Conservation (phyloP, 148 eudicot species). For the Rhododendron williamsianum region DNA sequence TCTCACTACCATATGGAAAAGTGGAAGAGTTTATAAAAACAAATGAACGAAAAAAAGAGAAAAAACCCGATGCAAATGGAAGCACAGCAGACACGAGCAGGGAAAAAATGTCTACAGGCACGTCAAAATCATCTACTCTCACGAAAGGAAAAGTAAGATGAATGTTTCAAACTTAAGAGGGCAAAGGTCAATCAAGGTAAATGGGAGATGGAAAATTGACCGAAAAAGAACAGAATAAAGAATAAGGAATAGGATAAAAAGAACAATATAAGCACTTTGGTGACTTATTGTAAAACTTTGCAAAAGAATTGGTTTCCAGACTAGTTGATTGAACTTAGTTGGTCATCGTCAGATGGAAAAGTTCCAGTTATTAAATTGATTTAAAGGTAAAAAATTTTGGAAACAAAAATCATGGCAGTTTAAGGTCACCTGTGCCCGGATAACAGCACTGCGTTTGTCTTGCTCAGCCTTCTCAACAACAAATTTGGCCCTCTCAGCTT, state of each 20-base stretch:
- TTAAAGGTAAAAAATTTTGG: background rate
- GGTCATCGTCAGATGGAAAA: background rate
- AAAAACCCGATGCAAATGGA: background rate
- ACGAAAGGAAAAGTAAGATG: background rate
- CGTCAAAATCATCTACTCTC: background rate
- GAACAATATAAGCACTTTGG: background rate
- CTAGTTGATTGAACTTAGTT: background rate
- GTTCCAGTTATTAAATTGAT: background rate
- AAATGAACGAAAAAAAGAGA: background rate
- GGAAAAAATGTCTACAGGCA: background rate
- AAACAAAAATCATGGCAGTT: background rate
- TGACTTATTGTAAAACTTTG: background rate
- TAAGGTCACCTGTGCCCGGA: constrained; percentile 72
- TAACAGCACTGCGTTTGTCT: constrained; percentile 69
- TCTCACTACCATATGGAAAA: background rate
- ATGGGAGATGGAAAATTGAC: background rate
- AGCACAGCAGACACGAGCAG: background rate
- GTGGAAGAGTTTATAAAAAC: background rate
- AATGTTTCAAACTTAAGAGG: background rate
- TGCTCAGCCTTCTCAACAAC: constrained; percentile 81
- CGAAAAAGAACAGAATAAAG: background rate
- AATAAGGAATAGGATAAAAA: background rate
- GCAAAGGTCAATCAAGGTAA: background rate
- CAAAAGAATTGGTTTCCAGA: background rate
- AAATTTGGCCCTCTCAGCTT: constrained; percentile 80